Percentiles rank a stretch among this genome's conserved stretches.
Evolutionary conservation across 108 stramenopile species (phyloP).

Genomic region (Skeletonema potamos): DNA sequence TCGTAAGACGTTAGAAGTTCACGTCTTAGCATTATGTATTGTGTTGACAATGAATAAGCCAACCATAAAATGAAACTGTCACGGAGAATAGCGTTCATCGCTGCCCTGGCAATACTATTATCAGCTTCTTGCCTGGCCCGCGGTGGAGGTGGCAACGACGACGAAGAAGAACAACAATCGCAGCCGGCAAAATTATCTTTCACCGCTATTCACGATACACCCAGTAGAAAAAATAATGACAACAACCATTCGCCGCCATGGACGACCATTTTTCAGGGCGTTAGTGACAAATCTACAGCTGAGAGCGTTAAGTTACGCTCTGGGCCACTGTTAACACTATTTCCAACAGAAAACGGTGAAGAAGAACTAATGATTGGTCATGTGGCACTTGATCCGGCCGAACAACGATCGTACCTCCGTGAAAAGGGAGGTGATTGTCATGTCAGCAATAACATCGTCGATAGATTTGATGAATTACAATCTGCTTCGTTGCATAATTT

Average conservation of each 20-base stretch:
- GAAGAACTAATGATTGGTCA: too few relatives aligned
- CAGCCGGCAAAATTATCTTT: conserved; percentile 36
- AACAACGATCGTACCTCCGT: conserved; percentile 21
- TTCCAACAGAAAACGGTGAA: too few relatives aligned
- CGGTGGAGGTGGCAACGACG: background rate
- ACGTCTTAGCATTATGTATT: too few relatives aligned
- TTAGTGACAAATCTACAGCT: background rate
- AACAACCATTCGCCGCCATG: background rate
- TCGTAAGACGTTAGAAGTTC: too few relatives aligned
- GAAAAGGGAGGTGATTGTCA: conserved; percentile 1
- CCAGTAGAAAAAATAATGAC: background rate
- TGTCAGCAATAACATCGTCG: background rate
- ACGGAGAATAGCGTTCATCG: background rate
- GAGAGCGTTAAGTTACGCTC: background rate
- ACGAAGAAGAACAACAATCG: background rate
- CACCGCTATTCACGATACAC: conserved; percentile 15
- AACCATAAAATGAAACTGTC: background rate
- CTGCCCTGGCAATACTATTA: background rate
- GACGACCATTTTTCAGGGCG: conserved; percentile 19
- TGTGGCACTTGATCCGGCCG: conserved; percentile 3
- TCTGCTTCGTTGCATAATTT: conserved; percentile 27
- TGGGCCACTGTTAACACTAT: conserved; percentile 9
- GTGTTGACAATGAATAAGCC: background rate
- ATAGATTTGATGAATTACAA: conserved; percentile 14
- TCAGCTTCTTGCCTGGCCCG: background rate